Conservation (phyloP, 1,284 basidiomycete species). For the Heliocybe sulcata region DNA sequence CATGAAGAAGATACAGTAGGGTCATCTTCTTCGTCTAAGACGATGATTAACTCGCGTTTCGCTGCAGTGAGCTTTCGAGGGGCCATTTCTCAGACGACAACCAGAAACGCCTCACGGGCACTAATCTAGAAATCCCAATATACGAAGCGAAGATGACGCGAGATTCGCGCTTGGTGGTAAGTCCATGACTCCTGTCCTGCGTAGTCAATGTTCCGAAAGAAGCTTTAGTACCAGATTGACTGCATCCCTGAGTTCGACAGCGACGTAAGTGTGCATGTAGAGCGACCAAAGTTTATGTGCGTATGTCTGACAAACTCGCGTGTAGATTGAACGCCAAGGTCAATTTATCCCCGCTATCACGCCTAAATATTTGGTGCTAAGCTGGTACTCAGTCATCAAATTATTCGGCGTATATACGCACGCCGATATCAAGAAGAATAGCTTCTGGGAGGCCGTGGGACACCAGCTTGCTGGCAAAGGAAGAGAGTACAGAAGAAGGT, state of each 20-base stretch:
- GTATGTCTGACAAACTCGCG: neutral
- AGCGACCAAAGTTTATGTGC: neutral
- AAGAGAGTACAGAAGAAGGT: slow-evolving; percentile 46
- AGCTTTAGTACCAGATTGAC: slow-evolving; percentile 55
- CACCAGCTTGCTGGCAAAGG: slow-evolving; percentile 44
- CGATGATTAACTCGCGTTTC: neutral
- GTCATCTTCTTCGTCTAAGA: slow-evolving; percentile 6
- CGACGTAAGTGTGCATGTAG: slow-evolving; percentile 27
- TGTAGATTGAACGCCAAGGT: slow-evolving; percentile 48
- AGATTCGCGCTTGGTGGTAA: slow-evolving; percentile 53
- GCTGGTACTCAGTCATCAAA: slow-evolving; percentile 33
- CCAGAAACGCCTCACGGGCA: slow-evolving; percentile 49
- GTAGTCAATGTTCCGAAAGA: neutral
- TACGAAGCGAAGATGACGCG: slow-evolving; percentile 65
- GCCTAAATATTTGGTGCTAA: neutral
- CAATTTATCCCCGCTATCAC: neutral
- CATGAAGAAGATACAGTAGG: slow-evolving; percentile 53
- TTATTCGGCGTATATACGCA: slow-evolving; percentile 64
- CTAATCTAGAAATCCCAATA: slow-evolving; percentile 41
- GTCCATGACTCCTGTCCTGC: slow-evolving; percentile 13
- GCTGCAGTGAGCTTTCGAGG: slow-evolving; percentile 49
- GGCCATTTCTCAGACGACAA: slow-evolving; percentile 65
- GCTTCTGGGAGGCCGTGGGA: slow-evolving; percentile 51
- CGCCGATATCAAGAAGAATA: slow-evolving; percentile 42
- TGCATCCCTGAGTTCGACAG: slow-evolving; percentile 44